Evolutionary conservation across 2,329 filamentous ascomycete genomes (phyloP).

Genomic region (Cercospora sp.): DNA sequence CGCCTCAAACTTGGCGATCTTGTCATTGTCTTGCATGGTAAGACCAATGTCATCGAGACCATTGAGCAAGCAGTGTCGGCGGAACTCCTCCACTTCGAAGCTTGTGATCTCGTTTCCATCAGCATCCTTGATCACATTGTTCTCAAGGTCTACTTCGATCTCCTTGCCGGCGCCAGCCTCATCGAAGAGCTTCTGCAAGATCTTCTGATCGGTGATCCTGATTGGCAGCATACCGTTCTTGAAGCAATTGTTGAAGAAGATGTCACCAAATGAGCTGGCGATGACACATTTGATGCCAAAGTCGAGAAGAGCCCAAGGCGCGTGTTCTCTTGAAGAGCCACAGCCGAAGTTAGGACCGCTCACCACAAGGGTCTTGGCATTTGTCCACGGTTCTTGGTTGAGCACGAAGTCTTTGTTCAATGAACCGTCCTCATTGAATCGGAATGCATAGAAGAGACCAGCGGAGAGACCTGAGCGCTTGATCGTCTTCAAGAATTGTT

Average conservation of each 20-base stretch:
- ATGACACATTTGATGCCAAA: constrained; percentile 95
- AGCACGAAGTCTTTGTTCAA: constrained; percentile 83
- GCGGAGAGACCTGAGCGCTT: constrained; percentile 91
- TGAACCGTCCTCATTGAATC: constrained; percentile 67
- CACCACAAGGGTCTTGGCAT: constrained; percentile 84
- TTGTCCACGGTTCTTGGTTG: constrained; percentile 83
- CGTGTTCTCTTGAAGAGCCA: constrained; percentile 88
- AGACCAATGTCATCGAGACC: constrained; percentile 94
- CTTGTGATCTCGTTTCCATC: constrained; percentile 70
- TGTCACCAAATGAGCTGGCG: constrained; percentile 83
- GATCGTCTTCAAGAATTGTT: constrained; percentile 99
- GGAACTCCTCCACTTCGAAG: constrained; percentile 90
- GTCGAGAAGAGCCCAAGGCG: constrained; percentile 93
- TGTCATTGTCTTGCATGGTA: constrained; percentile 87
- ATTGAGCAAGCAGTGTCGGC: constrained; percentile 91
- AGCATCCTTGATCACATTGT: constrained; percentile 77
- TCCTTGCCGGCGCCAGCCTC: constrained; percentile 80
- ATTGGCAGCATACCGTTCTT: constrained; percentile 99
- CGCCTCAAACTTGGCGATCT: constrained; percentile 81
- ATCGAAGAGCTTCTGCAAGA: constrained; percentile 69
- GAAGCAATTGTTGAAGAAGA: constrained; percentile 99
- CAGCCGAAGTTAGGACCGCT: constrained; percentile 95
- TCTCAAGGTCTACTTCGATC: constrained; percentile 84
- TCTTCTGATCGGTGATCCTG: constrained; percentile 65
- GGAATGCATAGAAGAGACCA: constrained; percentile 83